Percentiles rank a stretch among this genome's conserved stretches.
These are phyloP conservation scores for Russula compacta DNA, from an alignment of 768 basidiomycete species.

Conservation along the genomic window DNA sequence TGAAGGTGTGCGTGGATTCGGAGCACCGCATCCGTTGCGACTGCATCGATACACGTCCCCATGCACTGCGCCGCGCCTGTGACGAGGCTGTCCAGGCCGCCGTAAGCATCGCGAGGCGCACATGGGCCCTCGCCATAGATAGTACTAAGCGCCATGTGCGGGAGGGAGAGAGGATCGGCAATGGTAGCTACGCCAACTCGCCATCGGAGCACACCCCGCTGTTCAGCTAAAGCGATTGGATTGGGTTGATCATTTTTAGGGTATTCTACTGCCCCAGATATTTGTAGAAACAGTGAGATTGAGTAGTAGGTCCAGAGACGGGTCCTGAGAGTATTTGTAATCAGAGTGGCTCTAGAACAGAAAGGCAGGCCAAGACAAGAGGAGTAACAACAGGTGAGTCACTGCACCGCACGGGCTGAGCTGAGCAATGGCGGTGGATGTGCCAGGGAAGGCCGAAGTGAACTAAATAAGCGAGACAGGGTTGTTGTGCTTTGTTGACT, in stretches of 20 bases:
- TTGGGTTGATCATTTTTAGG: too few relatives aligned
- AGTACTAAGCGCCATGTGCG: neutral
- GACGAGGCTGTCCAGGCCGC: neutral
- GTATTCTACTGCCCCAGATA: too few relatives aligned
- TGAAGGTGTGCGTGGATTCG: slow-evolving; percentile 58
- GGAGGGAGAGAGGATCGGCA: neutral
- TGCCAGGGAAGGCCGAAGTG: neutral
- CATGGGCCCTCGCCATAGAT: neutral
- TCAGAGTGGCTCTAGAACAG: neutral
- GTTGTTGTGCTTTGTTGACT: slow-evolving; percentile 20
- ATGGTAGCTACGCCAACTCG: neutral
- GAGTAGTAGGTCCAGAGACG: too few relatives aligned
- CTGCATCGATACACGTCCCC: slow-evolving; percentile 38
- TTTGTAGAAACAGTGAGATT: too few relatives aligned
- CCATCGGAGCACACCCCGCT: neutral
- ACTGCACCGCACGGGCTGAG: neutral
- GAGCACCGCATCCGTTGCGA: slow-evolving; percentile 59
- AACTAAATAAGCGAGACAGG: slow-evolving; percentile 4
- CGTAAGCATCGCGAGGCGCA: neutral
- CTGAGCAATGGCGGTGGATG: neutral
- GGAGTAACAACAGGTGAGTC: neutral
- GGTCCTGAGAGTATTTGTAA: too few relatives aligned
- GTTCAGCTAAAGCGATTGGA: neutral
- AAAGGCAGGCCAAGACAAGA: neutral
- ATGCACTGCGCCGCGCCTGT: neutral